phyloP scores from a whole-genome alignment of 2,329 filamentous ascomycete species.

The Trichoderma polysporum region DNA sequence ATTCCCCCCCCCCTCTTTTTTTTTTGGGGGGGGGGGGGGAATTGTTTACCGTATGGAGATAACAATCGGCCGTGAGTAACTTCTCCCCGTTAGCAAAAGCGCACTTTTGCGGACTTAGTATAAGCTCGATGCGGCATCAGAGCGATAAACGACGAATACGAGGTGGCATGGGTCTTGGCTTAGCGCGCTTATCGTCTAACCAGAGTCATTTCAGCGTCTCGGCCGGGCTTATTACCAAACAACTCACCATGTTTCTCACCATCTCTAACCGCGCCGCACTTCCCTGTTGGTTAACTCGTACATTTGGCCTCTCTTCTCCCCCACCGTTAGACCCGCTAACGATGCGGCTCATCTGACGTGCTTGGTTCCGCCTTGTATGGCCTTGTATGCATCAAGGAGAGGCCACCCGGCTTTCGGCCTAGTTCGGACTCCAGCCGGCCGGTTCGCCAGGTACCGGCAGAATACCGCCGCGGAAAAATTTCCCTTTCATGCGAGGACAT shows the following conservation, averaged over 20 bases:
- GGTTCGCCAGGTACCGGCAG: constrained; percentile 1
- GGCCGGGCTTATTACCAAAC: background rate
- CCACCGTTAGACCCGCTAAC: background rate
- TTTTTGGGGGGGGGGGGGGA: too few relatives aligned
- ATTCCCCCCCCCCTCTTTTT: too few relatives aligned
- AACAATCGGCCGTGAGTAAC: background rate
- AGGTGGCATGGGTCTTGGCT: background rate
- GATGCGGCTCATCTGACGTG: background rate
- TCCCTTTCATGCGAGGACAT: background rate
- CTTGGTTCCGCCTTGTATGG: background rate
- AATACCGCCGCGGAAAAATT: background rate
- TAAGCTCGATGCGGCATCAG: background rate
- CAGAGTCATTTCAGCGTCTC: background rate
- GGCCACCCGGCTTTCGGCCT: constrained; percentile 2
- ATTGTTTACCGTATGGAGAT: background rate
- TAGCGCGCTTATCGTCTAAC: background rate
- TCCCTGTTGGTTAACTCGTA: background rate
- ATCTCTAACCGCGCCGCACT: background rate
- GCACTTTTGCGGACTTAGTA: background rate
- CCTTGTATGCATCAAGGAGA: background rate
- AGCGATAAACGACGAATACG: background rate
- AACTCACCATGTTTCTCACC: background rate
- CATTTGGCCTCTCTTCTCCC: background rate
- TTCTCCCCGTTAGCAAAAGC: background rate
- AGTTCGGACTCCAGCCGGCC: background rate